phyloP scores from a whole-genome alignment of 176 grass and related monocot genomes.

The Oryza longistaminata region DNA sequence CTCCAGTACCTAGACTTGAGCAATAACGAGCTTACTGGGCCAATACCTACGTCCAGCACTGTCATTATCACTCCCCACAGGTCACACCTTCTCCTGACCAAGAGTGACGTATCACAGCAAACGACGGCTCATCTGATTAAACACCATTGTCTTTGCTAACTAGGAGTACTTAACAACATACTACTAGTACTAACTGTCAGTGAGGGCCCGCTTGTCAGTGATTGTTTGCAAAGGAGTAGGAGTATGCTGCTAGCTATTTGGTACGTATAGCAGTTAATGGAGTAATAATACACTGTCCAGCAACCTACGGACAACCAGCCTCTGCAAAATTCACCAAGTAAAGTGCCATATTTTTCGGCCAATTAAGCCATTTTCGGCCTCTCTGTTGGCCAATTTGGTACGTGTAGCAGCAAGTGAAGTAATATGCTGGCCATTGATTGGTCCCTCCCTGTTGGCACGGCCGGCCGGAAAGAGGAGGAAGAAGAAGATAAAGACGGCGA shows the following conservation, averaged over 20 bases:
- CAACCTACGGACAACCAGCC: background rate
- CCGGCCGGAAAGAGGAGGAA: background rate
- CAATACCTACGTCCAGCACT: constrained; percentile 39
- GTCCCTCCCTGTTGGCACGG: background rate
- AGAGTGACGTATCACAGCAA: background rate
- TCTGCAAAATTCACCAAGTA: background rate
- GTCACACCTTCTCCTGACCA: background rate
- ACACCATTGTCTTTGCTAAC: background rate
- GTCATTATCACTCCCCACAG: background rate
- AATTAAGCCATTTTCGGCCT: background rate
- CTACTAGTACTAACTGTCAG: too few relatives aligned
- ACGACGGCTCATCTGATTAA: background rate
- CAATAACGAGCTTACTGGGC: constrained; percentile 66
- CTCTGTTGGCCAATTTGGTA: background rate
- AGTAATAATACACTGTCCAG: background rate
- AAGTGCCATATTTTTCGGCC: background rate
- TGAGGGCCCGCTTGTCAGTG: background rate
- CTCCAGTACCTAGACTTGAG: constrained; percentile 72
- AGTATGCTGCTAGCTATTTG: background rate
- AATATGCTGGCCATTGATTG: background rate
- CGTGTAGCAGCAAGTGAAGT: background rate
- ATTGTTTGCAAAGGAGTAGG: background rate
- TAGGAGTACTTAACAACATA: too few relatives aligned
- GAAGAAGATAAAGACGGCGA: background rate
- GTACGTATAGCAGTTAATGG: background rate